Conservation (phyloP, 176 grass and related monocot species). For the Lolium rigidum region DNA sequence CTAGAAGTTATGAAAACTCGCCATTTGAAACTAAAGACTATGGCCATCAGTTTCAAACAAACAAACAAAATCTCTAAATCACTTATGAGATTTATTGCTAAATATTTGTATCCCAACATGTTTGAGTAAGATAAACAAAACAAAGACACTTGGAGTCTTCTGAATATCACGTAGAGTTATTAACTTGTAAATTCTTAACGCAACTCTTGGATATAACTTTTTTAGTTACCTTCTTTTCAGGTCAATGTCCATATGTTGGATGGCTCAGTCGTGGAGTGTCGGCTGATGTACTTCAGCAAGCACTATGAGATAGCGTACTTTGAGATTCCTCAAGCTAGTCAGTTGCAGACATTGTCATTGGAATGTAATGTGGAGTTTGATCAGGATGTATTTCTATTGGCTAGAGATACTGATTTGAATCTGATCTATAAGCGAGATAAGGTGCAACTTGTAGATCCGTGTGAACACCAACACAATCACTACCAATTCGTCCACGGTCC, state of each 20-base stretch:
- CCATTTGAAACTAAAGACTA: background rate
- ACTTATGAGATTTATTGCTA: background rate
- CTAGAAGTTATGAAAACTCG: no score
- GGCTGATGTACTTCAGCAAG: background rate
- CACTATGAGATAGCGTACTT: slow-evolving; percentile 16
- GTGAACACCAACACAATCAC: slow-evolving; percentile 3
- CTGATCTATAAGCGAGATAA: slow-evolving; percentile 4
- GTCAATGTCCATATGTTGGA: background rate
- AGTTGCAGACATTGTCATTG: background rate
- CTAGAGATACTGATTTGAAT: background rate
- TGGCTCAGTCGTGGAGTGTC: background rate
- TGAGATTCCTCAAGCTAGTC: background rate
- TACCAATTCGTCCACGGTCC: background rate
- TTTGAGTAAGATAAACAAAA: no score
- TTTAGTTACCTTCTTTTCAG: background rate
- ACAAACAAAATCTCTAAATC: background rate
- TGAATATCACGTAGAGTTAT: background rate
- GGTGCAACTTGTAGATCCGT: background rate
- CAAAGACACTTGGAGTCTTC: no score
- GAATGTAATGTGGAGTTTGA: background rate
- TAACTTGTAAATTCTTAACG: background rate
- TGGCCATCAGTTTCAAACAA: background rate
- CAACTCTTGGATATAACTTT: background rate
- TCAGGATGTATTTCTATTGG: background rate
- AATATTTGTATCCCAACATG: background rate